Percentiles rank a stretch among this genome's conserved stretches.
Evolutionary conservation across 2,329 filamentous ascomycete genomes (phyloP).

Genomic region (Ceratocystis alfenasii): DNA sequence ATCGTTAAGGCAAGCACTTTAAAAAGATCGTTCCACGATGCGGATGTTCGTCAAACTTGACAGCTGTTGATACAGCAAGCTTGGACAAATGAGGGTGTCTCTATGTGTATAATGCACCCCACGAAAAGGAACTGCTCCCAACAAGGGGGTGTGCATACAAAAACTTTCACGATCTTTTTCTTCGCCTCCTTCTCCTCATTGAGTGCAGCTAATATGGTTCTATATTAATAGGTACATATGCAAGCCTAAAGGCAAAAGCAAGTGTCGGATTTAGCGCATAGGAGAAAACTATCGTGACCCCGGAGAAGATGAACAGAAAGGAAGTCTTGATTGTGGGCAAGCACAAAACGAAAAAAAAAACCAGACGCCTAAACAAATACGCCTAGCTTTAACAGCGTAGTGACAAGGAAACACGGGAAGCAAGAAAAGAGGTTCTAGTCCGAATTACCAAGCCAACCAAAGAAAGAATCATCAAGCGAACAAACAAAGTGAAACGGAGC

Average conservation of each 20-base stretch:
- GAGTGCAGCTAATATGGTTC: neutral
- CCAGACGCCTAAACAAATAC: neutral
- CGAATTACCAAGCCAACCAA: slow-evolving; percentile 1
- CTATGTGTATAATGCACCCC: neutral
- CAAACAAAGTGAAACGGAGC: neutral
- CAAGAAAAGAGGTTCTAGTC: neutral
- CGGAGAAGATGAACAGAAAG: neutral
- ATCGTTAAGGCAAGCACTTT: slow-evolving; percentile 9
- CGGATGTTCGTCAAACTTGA: neutral
- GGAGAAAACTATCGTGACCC: slow-evolving; percentile 9
- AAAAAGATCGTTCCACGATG: neutral
- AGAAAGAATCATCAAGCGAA: neutral
- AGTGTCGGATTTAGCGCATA: neutral
- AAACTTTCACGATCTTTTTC: slow-evolving; percentile 16
- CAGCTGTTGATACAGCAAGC: neutral
- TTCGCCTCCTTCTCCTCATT: neutral
- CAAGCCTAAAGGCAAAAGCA: neutral
- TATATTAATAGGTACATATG: slow-evolving; percentile 6
- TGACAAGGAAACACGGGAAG: neutral
- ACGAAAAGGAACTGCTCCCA: neutral
- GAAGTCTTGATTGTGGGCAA: neutral
- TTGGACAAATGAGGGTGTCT: neutral
- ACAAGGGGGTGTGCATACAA: slow-evolving; percentile 17
- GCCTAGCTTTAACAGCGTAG: neutral
- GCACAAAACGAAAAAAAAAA: neutral